Evolutionary conservation across 106 monocot genomes (phyloP), one percentile per base, ranked within the genome.

Genomic region (Dendrobium catenatum): DNA sequence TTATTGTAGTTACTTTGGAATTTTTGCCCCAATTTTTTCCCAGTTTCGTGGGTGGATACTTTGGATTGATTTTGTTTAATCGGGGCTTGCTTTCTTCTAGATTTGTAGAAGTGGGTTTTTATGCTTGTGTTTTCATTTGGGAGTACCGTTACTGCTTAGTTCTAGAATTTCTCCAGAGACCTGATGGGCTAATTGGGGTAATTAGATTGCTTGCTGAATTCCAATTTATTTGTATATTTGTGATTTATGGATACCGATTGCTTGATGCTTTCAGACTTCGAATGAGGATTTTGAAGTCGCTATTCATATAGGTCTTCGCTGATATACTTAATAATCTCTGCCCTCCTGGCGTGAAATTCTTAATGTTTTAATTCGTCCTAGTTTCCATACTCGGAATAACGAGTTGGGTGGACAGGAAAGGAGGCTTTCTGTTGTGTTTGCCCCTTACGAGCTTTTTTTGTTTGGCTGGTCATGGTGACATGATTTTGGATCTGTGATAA

Each of bases 91-190:
- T 22, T 24, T 66, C 1, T 66, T 6, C 5, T 68, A 27, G n/a
- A 40, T 72, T 72, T 72, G 72, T 33, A 72, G 29, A 72, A 40
- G 37, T 72, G 40, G 72, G 72, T 72, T 72, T 37, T 40, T 33
- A 29, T 72, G 72, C 15, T 66, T 72, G 15, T 37, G 16, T 72
- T 72, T 72, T 5, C 15, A 3, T 29, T 29, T 33, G 72, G 33
- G 40, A 33, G 15, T 66, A 66, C 20, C 4, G 5, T 24, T 72
- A 72, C 72, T 51, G 46, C 16, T 33, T 10, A 13, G 16, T 8
- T 10, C 10, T 72, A 29, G 37, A 3, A 37, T 37, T 37, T 37
- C 37, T 37, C 37, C 37, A 37, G 37, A 37, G 37, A 37, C 37
- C 37, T 37, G 37, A 37, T 37, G 40, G 72, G 72, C 10, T 72